A percentile compares a stretch with the other conserved stretches of the same genome.
These are phyloP conservation scores for Ganoderma sp. DNA, from an alignment of 1,284 basidiomycete genomes.

Conservation along the genomic window DNA sequence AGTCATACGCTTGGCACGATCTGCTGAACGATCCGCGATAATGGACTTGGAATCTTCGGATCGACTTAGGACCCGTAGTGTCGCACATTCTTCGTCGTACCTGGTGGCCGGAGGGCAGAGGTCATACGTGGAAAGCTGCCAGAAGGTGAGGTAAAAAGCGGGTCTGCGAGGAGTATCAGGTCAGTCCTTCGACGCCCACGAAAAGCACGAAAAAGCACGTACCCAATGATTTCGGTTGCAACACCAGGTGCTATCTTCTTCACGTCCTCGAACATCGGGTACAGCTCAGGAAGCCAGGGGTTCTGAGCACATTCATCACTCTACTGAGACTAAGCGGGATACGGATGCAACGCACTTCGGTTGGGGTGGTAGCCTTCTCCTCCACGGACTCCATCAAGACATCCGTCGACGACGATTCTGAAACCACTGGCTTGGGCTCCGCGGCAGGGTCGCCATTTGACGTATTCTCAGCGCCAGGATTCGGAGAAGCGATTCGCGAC, in stretches of 20 bases:
- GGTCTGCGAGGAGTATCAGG: slow-evolving; percentile 56
- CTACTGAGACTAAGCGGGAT: neutral
- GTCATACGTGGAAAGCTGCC: slow-evolving; percentile 92
- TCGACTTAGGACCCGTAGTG: slow-evolving; percentile 62
- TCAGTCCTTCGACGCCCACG: neutral
- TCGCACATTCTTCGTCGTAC: slow-evolving; percentile 72
- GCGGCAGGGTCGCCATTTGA: slow-evolving; percentile 42
- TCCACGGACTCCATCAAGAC: slow-evolving; percentile 52
- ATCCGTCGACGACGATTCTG: slow-evolving; percentile 47
- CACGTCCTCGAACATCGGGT: slow-evolving; percentile 72
- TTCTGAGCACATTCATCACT: slow-evolving; percentile 46
- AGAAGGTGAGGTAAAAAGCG: slow-evolving; percentile 92
- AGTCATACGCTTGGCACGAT: slow-evolving; percentile 58
- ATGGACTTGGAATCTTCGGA: slow-evolving; percentile 65
- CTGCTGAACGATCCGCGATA: slow-evolving; percentile 68
- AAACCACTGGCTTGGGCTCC: slow-evolving; percentile 43
- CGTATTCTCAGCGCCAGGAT: slow-evolving; percentile 42
- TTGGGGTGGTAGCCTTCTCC: slow-evolving; percentile 22
- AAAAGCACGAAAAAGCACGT: slow-evolving; percentile 42
- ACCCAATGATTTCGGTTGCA: slow-evolving; percentile 76
- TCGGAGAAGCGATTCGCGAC: slow-evolving; percentile 68
- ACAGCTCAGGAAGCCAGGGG: slow-evolving; percentile 79
- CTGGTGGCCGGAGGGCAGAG: slow-evolving; percentile 71
- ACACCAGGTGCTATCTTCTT: slow-evolving; percentile 69
- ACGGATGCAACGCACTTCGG: slow-evolving; percentile 20